phyloP scores from a whole-genome alignment of 75 land plant species.

The Cupressus sempervirens region DNA sequence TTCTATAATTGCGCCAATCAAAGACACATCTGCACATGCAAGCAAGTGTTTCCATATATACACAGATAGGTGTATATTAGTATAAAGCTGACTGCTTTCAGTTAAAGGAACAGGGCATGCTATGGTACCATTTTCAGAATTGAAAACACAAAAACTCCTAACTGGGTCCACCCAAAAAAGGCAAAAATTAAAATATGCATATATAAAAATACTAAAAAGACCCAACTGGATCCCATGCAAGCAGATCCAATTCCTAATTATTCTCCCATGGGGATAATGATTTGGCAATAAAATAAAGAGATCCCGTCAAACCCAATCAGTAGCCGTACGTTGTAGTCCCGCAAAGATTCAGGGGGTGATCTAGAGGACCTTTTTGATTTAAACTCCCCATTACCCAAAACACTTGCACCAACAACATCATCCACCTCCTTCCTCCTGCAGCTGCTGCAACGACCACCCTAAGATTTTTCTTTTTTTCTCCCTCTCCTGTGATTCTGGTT shows the following conservation, averaged over 20 bases:
- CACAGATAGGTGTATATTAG: not conserved
- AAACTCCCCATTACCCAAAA: not conserved
- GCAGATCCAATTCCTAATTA: not conserved
- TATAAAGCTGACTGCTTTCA: not conserved
- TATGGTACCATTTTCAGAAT: not conserved
- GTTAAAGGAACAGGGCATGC: not conserved
- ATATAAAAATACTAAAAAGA: not conserved
- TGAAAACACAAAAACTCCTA: not conserved
- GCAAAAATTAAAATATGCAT: not conserved
- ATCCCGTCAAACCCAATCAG: conserved; percentile 7
- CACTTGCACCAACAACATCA: not conserved
- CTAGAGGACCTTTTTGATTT: not conserved
- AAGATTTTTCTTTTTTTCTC: conserved; percentile 5
- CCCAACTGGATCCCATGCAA: not conserved
- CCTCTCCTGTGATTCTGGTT: not conserved
- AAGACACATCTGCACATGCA: not conserved
- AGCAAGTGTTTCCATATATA: not conserved
- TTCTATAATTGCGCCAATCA: too few species aligned
- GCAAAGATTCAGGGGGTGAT: not conserved
- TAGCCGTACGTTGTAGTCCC: not conserved
- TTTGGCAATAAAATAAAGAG: not conserved
- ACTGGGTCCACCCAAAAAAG: not conserved
- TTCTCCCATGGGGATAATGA: not conserved
- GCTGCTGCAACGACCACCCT: not conserved
- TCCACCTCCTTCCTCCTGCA: not conserved